A percentile compares a stretch with the other conserved stretches of the same genome.
phyloP scores from a whole-genome alignment of 2,329 filamentous ascomycete species.

The Parascedosporium putredinis region DNA sequence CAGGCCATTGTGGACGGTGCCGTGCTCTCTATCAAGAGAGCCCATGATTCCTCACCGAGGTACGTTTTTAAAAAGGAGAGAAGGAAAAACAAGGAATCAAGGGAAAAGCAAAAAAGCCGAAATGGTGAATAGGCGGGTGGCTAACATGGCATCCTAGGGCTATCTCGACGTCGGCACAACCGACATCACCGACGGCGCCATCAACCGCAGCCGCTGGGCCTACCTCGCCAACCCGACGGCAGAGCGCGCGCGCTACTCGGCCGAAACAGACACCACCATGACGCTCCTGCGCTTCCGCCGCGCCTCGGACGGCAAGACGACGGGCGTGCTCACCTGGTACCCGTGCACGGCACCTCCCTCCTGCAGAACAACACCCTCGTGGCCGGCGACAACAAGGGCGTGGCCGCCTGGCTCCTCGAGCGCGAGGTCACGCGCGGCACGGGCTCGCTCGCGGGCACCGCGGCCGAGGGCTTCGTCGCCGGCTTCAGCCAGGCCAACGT shows the following conservation, averaged over 20 bases:
- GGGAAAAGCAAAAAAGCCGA: too few species aligned
- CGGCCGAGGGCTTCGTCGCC: conserved; percentile 62
- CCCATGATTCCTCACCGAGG: conserved; percentile 47
- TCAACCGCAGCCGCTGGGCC: conserved; percentile 80
- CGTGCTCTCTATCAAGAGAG: conserved; percentile 43
- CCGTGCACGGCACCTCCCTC: conserved; percentile 82
- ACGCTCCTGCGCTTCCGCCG: conserved; percentile 71
- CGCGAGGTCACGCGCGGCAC: conserved; percentile 45
- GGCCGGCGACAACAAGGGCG: conserved; percentile 93
- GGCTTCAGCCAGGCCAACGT: conserved; percentile 89
- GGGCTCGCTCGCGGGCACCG: conserved; percentile 31
- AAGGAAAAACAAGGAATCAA: neutral
- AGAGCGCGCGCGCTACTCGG: conserved; percentile 60
- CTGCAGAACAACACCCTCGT: conserved; percentile 85
- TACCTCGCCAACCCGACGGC: conserved; percentile 76
- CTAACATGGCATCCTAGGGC: conserved; percentile 32
- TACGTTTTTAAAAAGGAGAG: conserved; percentile 11
- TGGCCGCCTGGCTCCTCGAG: conserved; percentile 79
- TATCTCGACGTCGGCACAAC: conserved; percentile 60
- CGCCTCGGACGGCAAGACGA: conserved; percentile 61
- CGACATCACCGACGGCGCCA: conserved; percentile 64
- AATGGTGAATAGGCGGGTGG: too few species aligned
- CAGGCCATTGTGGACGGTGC: conserved; percentile 79
- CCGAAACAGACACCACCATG: conserved; percentile 46
- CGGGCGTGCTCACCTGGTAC: conserved; percentile 83